Evolutionary conservation across 1,139 yeast genomes (phyloP).

Genomic region (Williopsis jadinii): DNA sequence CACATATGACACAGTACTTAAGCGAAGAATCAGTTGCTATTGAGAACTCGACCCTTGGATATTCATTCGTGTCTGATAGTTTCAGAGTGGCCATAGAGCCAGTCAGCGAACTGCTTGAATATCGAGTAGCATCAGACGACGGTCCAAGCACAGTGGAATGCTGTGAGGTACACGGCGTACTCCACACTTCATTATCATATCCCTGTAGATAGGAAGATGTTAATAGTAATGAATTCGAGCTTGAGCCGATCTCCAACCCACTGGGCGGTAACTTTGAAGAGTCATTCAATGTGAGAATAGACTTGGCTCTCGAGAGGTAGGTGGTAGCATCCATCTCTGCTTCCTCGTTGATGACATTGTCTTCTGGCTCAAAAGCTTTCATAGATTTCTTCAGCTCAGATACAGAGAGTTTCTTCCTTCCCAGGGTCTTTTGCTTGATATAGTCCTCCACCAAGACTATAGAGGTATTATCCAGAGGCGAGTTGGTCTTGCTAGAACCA

Average conservation of each 20-base stretch:
- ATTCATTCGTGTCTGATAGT: conserved; percentile 9
- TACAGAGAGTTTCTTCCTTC: conserved; percentile 22
- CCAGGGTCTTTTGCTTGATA: conserved; percentile 21
- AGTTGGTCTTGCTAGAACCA: conserved; percentile 3
- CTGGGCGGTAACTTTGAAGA: not conserved
- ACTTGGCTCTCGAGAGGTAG: conserved; percentile 8
- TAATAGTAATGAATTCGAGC: conserved; percentile 1
- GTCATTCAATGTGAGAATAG: conserved; percentile 6
- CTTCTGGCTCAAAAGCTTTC: conserved; percentile 2
- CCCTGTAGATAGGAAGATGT: conserved; percentile 1
- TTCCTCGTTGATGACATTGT: not conserved
- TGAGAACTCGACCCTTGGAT: conserved; percentile 14
- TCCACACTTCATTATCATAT: not conserved
- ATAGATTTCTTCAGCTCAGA: conserved; percentile 23
- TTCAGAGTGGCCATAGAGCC: conserved; percentile 15
- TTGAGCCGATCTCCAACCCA: not conserved
- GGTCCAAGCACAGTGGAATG: not conserved
- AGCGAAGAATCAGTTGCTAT: conserved; percentile 21
- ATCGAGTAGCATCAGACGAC: not conserved
- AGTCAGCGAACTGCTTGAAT: conserved; percentile 1
- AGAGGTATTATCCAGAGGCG: conserved; percentile 32
- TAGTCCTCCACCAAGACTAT: conserved; percentile 48
- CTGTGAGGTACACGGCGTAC: not conserved
- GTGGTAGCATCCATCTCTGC: conserved; percentile 1
- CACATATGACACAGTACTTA: conserved; percentile 59